Evolutionary conservation across 2,329 filamentous ascomycete species (phyloP), one percentile per base, ranked within the genome.

Genomic region (Chaetoscypha palmicola): DNA sequence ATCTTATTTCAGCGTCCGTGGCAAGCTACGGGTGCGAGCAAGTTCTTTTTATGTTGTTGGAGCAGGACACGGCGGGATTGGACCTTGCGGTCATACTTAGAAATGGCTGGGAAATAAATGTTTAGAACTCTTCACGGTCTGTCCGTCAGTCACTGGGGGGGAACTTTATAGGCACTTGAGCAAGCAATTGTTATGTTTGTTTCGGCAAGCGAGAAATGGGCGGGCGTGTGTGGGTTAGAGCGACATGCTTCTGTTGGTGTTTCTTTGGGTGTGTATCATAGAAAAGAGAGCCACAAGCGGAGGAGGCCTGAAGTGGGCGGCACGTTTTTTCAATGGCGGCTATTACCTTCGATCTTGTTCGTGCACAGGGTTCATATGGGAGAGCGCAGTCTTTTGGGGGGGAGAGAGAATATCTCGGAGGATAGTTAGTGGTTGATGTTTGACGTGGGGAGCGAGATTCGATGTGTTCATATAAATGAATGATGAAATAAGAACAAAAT

Each of bases 361-460:
- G 19, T 23, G 19, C 5, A n/a, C 16, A 22, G 24, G 4, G 22
- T 48, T 49, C 33, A 22, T 45, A 43, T 50, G 57, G 57, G 57
- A 60, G 52, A 58, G 57, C 57, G 57, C 57, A 60, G 57, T 60
- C 57, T 58, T n/a, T n/a, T n/a, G n/a, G n/a, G n/a, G n/a, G n/a
- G n/a, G n/a, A n/a, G n/a, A n/a, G n/a, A n/a, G n/a, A n/a, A n/a
- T n/a, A n/a, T n/a, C n/a, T n/a, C n/a, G n/a, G n/a, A n/a, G n/a
- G n/a, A n/a, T n/a, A n/a, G n/a, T n/a, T n/a, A n/a, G n/a, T n/a
- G n/a, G n/a, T n/a, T n/a, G n/a, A n/a, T n/a, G n/a, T n/a, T n/a
- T n/a, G n/a, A n/a, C n/a, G n/a, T n/a, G n/a, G n/a, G n/a, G n/a
- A n/a, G n/a, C n/a, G n/a, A n/a, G n/a, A n/a, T n/a, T n/a, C n/a